Conservation (phyloP, 1,284 basidiomycete genomes). For the Fomitopsis betulina region DNA sequence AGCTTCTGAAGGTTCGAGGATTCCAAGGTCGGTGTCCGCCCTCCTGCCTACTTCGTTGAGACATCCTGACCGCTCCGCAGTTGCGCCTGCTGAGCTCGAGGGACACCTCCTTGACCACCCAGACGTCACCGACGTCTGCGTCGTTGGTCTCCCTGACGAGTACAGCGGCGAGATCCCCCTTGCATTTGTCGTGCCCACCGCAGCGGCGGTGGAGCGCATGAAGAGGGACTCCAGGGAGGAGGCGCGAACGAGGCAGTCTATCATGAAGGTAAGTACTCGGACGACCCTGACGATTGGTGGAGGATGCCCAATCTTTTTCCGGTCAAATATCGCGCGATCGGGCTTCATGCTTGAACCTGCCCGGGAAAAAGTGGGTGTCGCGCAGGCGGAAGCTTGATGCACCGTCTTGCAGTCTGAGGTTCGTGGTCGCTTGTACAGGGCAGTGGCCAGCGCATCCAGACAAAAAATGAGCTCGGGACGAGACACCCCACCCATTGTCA, state of each 20-base stretch:
- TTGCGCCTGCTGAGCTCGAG: constrained; percentile 29
- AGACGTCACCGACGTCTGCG: constrained; percentile 53
- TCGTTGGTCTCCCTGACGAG: constrained; percentile 71
- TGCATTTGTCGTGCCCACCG: constrained; percentile 17
- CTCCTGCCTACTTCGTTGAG: neutral
- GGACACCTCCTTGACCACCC: constrained; percentile 65
- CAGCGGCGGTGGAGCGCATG: constrained; percentile 15
- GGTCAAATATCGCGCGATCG: no score
- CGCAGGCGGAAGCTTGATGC: no score
- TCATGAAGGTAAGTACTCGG: constrained; percentile 36
- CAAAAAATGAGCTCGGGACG: no score
- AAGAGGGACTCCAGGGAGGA: constrained; percentile 6
- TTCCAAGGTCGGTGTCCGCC: constrained; percentile 16
- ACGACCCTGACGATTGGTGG: neutral
- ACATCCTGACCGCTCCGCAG: constrained; percentile 20
- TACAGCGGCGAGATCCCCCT: constrained; percentile 68
- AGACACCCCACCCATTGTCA: no score
- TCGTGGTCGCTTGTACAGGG: no score
- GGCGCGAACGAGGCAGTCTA: constrained; percentile 9
- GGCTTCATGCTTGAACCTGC: no score
- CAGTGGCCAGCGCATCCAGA: no score
- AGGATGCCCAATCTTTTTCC: no score
- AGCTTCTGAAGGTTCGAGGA: constrained; percentile 21
- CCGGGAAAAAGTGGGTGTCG: no score
- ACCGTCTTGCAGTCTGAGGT: no score